Evolutionary conservation across 2,329 filamentous ascomycete species (phyloP).

Genomic region (Aaosphaeria arxii): DNA sequence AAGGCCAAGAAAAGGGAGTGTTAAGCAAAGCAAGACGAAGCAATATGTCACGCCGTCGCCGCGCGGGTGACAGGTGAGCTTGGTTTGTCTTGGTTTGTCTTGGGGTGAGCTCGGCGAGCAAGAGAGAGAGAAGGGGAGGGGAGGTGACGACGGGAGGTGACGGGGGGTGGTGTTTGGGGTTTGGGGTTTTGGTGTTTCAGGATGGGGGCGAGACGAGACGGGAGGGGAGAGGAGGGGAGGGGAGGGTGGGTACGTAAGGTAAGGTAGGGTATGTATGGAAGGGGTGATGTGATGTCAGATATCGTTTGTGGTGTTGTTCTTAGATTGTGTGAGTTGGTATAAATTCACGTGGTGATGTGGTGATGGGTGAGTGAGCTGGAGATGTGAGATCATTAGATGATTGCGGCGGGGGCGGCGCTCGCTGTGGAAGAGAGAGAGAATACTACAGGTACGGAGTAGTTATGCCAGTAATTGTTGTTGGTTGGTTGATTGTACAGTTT

Average conservation of each 20-base stretch:
- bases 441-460: background rate
- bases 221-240: too few species aligned
- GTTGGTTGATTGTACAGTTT: background rate
- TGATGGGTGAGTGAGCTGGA: too few species aligned
- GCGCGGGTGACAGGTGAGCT: background rate
- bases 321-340: background rate
- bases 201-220: background rate
- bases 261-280: too few species aligned
- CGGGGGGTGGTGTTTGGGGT: background rate
- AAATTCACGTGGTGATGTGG: background rate
- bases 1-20: too few species aligned
- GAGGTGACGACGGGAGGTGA: background rate
- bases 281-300: background rate
- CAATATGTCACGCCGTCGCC: background rate
- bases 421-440: too few species aligned
- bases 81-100: background rate
- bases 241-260: background rate
- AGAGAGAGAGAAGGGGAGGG: background rate
- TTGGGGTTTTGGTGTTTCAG: background rate
- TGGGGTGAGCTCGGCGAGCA: background rate
- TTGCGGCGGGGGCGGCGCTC: too few species aligned
- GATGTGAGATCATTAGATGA: too few species aligned
- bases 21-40: background rate
- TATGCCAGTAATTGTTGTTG: background rate
- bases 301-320: background rate